phyloP scores from a whole-genome alignment of 2,329 filamentous ascomycete genomes.

The Calonectria pteridis region DNA sequence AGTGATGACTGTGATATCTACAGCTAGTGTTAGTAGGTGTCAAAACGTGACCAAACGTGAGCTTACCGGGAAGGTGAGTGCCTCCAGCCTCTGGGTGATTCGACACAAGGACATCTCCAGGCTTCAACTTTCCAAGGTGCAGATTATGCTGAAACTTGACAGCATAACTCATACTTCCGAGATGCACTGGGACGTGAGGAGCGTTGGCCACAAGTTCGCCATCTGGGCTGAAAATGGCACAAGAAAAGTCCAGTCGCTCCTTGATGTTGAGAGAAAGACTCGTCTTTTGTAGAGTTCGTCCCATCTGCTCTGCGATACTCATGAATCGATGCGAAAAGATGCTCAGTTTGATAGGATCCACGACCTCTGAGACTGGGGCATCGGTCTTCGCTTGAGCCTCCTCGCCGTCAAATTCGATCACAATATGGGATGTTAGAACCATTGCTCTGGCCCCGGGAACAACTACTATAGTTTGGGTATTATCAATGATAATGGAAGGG shows the following conservation, averaged over 20 bases:
- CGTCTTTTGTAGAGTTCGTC: slow-evolving; percentile 79
- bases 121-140: slow-evolving; percentile 75
- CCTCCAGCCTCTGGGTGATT: slow-evolving; percentile 56
- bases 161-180: slow-evolving; percentile 84
- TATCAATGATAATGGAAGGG: slow-evolving; percentile 48
- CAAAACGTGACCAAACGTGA: too few relatives aligned
- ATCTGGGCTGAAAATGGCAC: slow-evolving; percentile 78
- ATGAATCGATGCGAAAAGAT: slow-evolving; percentile 84
- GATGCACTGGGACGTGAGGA: slow-evolving; percentile 80
- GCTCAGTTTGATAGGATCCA: slow-evolving; percentile 79
- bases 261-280: slow-evolving; percentile 82
- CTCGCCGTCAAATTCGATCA: slow-evolving; percentile 20
- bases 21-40: not conserved
- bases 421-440: slow-evolving; percentile 46
- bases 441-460: slow-evolving; percentile 41
- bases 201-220: slow-evolving; percentile 81
- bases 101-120: slow-evolving; percentile 80
- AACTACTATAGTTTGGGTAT: slow-evolving; percentile 47
- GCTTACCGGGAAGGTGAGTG: slow-evolving; percentile 21
- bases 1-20: slow-evolving; percentile 32
- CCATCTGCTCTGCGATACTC: slow-evolving; percentile 86
- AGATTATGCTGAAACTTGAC: slow-evolving; percentile 76
- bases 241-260: slow-evolving; percentile 84
- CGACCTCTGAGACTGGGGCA: slow-evolving; percentile 42
- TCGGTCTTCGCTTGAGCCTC: not conserved